Evolutionary conservation across 1,284 basidiomycete genomes (phyloP).

Genomic region (Laetiporus sulphureus): DNA sequence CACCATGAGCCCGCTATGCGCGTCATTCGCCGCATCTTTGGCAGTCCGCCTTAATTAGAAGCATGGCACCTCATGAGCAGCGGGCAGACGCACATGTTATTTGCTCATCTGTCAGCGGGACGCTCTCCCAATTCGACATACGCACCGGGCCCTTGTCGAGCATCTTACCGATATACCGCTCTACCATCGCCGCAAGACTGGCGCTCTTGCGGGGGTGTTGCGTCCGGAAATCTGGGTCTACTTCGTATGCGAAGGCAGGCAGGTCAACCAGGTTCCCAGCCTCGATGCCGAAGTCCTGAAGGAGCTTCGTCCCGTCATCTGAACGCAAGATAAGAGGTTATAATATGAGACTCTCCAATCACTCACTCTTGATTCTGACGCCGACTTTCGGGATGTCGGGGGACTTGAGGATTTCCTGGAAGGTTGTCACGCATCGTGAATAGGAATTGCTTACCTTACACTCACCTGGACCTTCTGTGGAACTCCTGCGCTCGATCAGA

Average conservation of each 20-base stretch:
- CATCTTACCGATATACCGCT: slow-evolving; percentile 39
- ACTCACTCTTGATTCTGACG: slow-evolving; percentile 53
- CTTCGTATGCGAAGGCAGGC: slow-evolving; percentile 39
- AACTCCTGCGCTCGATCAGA: slow-evolving; percentile 24
- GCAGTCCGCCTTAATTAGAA: too few species aligned
- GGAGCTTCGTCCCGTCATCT: slow-evolving; percentile 60
- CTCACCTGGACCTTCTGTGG: slow-evolving; percentile 38
- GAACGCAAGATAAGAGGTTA: background rate
- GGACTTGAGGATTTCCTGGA: slow-evolving; percentile 42
- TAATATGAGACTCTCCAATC: background rate
- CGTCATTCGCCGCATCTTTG: slow-evolving; percentile 60
- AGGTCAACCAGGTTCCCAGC: slow-evolving; percentile 50
- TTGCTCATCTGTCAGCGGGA: slow-evolving; percentile 35
- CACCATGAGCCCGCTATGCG: slow-evolving; percentile 44
- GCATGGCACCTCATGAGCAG: too few species aligned
- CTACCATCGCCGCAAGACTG: slow-evolving; percentile 46
- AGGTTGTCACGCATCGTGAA: background rate
- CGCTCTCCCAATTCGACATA: slow-evolving; percentile 51
- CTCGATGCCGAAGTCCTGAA: slow-evolving; percentile 51
- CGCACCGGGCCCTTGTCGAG: slow-evolving; percentile 47
- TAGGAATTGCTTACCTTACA: too few species aligned
- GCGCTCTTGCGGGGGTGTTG: slow-evolving; percentile 41
- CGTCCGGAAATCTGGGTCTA: slow-evolving; percentile 35
- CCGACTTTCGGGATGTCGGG: slow-evolving; percentile 45
- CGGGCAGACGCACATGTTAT: slow-evolving; percentile 37